A percentile compares a stretch with the other conserved stretches of the same genome.
Conservation (phyloP, 371 early-diverging fungal species). For the Apophysomyces elegans region DNA sequence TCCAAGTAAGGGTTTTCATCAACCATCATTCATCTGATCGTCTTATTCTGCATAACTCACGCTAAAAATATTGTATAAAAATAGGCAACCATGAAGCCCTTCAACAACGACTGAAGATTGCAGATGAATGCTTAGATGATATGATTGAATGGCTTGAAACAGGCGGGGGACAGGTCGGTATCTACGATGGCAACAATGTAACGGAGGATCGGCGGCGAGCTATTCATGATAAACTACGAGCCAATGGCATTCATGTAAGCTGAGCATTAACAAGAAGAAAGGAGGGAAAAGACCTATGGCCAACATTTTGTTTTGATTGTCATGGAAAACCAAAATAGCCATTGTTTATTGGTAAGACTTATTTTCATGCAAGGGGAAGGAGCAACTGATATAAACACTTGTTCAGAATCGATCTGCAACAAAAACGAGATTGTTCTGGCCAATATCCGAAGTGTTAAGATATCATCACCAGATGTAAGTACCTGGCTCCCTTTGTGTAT, state of each 20-base stretch:
- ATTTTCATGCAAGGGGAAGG: not conserved
- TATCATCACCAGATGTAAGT: conserved; percentile 88
- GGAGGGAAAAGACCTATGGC: no score
- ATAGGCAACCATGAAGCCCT: conserved; percentile 68
- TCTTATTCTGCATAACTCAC: not conserved
- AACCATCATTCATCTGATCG: not conserved
- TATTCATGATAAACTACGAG: conserved; percentile 67
- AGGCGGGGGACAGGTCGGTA: conserved; percentile 82
- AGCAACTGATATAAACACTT: conserved; percentile 1
- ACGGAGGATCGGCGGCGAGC: conserved; percentile 74
- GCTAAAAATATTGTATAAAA: not conserved
- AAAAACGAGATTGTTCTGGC: conserved; percentile 71
- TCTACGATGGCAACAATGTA: conserved; percentile 94
- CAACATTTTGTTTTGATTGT: no score
- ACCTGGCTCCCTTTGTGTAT: no score
- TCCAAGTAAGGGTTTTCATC: conserved; percentile 58
- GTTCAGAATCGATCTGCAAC: conserved; percentile 87
- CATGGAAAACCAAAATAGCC: conserved; percentile 24
- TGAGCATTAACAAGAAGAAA: not conserved
- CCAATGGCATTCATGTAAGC: conserved; percentile 67
- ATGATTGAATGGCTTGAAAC: conserved; percentile 83
- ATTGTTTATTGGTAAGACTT: conserved; percentile 56
- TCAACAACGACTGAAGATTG: conserved; percentile 59
- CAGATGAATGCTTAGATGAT: conserved; percentile 80
- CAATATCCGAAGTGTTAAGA: conserved; percentile 88